Base-by-base conservation (phyloP, 768 basidiomycete genomes). In the Galerina marginata region DNA sequence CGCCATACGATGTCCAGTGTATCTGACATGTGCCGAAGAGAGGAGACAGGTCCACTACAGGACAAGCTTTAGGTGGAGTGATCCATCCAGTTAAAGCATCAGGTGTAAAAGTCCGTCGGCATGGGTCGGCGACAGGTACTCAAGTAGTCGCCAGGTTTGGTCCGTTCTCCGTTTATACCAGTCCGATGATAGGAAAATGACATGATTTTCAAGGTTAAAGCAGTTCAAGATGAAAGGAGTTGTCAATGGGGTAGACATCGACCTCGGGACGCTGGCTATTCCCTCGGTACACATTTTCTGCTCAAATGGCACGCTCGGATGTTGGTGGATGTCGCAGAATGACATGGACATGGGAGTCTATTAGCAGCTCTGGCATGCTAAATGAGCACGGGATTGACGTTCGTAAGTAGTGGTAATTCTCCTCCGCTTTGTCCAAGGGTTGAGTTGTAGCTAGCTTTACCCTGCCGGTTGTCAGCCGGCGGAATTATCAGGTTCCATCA, bases 391-490 rank as follows among this genome's bases (percentile, higher is more conserved):
- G 15, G 16, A 50, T n/a, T 51, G 16, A n/a, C 25, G 49, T 16
- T 25, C 25, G 33, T 14, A 36, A 33, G 29, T 50, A 50, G n/a
- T n/a, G 49, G 10, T 25, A 44, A n/a, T 6, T 12, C 43, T 5
- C 43, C 6, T 44, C 29, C 29, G 5, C 29, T 7, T 33, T 7
- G 29, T 33, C 2, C 29, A 51, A 40, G 37, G 51, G 37, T 20
- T 40, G 52, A 9, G 52, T 40, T 20, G 43, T 14, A 11, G 40
- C 20, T 29, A 43, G 40, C 43, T 11, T 14, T n/a, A 36, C 42
- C 51, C 29, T 38, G 57, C 62, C 57, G 62, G 58, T 47, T 43
- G 50, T 43, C 57, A 55, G 57, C 58, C 57, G 62, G 58, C 53
- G 57, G 57, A 59, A 59, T 50, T 63, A 63, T 56, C 54, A 58